Evolutionary conservation across 2,329 filamentous ascomycete genomes (phyloP).

Genomic region (Neofusicoccum cordaticola): DNA sequence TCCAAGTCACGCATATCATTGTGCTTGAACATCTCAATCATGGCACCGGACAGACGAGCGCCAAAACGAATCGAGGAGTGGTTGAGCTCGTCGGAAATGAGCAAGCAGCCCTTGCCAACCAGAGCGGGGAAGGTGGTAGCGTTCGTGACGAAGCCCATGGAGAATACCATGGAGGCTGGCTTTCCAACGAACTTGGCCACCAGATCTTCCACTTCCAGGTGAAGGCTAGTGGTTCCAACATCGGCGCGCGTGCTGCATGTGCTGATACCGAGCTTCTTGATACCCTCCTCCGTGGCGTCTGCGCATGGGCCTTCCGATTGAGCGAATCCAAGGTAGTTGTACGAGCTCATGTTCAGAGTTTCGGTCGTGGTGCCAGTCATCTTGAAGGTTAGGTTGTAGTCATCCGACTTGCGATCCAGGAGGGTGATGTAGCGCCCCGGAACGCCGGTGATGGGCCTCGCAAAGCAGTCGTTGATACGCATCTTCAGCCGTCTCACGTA

Average conservation of each 20-base stretch:
- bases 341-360: conserved; percentile 97
- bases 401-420: conserved; percentile 83
- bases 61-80: conserved; percentile 97
- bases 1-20: conserved; percentile 92
- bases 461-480: conserved; percentile 95
- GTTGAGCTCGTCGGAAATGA: conserved; percentile 96
- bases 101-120: conserved; percentile 86
- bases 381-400: conserved; percentile 88
- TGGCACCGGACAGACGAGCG: conserved; percentile 86
- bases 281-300: conserved; percentile 81
- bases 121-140: conserved; percentile 88
- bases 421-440: conserved; percentile 92
- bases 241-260: conserved; percentile 79
- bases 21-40: conserved; percentile 96
- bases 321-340: conserved; percentile 98
- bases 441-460: conserved; percentile 86
- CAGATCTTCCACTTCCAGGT: conserved; percentile 83
- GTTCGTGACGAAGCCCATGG: conserved; percentile 98
- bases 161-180: conserved; percentile 92
- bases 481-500: conserved; percentile 91
- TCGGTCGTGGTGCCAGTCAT: conserved; percentile 88
- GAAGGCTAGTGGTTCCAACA: conserved; percentile 81
- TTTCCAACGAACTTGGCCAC: conserved; percentile 93
- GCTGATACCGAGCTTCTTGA: conserved; percentile 82
- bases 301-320: conserved; percentile 97